Percentiles rank a stretch among this genome's conserved stretches.
phyloP scores from a whole-genome alignment of 805 yeast species.

The Wickerhamomyces bisporus region DNA sequence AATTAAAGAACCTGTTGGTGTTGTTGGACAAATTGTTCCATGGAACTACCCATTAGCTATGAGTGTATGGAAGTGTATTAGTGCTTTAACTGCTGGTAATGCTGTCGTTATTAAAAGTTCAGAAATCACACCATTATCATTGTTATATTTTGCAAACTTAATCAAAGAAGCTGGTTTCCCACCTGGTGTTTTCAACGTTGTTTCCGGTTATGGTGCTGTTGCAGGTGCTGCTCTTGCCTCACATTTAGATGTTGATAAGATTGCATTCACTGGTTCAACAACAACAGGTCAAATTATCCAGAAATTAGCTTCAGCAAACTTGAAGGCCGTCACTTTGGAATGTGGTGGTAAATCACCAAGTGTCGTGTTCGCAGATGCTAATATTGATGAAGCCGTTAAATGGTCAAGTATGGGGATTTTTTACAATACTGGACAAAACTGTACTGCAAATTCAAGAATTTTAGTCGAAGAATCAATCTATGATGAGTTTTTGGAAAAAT shows the following conservation, averaged over 20 bases:
- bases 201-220: conserved; percentile 64
- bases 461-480: conserved; percentile 52
- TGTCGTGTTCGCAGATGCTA: conserved; percentile 58
- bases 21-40: conserved; percentile 78
- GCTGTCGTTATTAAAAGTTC: conserved; percentile 70
- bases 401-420: conserved; percentile 66
- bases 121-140: conserved; percentile 70
- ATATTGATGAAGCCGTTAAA: conserved; percentile 57
- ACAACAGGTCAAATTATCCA: conserved; percentile 64
- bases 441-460: conserved; percentile 62
- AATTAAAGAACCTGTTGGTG: conserved; percentile 70
- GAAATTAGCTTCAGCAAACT: conserved; percentile 51
- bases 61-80: conserved; percentile 76
- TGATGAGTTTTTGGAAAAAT: conserved; percentile 44
- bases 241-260: conserved; percentile 53
- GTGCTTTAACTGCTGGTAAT: conserved; percentile 75
- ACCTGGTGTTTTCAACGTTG: conserved; percentile 68
- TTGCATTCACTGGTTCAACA: conserved; percentile 65
- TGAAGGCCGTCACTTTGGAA: conserved; percentile 63
- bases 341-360: conserved; percentile 73
- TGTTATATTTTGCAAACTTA: conserved; percentile 56
- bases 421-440: conserved; percentile 63
- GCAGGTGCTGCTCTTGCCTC: conserved; percentile 66
- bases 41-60: conserved; percentile 83
- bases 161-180: conserved; percentile 71